Base-by-base conservation (phyloP, 768 basidiomycete genomes). In the Tephrocybe rancida region DNA sequence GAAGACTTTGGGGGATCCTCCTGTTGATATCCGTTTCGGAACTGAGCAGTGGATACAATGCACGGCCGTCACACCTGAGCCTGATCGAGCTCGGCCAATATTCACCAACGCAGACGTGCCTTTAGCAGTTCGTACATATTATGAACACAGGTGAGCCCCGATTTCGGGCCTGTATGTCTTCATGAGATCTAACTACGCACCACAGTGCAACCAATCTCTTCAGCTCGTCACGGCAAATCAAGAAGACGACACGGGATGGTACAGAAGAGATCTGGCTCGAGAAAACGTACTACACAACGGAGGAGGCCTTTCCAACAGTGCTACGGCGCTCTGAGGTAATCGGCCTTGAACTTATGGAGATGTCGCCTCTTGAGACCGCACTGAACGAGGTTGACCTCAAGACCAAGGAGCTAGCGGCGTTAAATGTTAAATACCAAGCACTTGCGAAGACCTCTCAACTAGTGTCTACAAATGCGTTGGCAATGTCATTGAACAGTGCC, bases 281-380 rank as follows among this genome's bases (percentile, higher is more conserved):
- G 67, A 98, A 96, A 74, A 92, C 90, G 0, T 86, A 83, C 62
- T 88, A 84, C 65, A 90, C 86, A 3, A 94, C 92, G 0, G 92
- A 95, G 68, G 90, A 93, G 61, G 79, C 84, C 3, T 95, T 95
- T 72, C 96, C 96, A 0, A 95, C 94, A 0, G 90, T 98, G 2
- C 80, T 98, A 32, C 85, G 90, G 27, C 84, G 96, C 21, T 94
- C 92, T 1, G 95, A 97, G 64, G 83, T 98, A 38, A 74, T 92
- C 26, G 84, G 81, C 32, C 70, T 84, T 39, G 81, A 86, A 39
- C 72, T 87, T 18, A 74, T 84, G 46, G 90, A 95, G 66, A 84
- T 96, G 42, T 92, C 92, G 1, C 95, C 96, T 0, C 73, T 97
- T 18, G 87, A 93, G 61, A 87, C 79, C 48, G 95, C 95, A 1